These are phyloP conservation scores for Phytophthora colocasiae DNA, from an alignment of 352 stramenopile genomes.

Conservation along the genomic window DNA sequence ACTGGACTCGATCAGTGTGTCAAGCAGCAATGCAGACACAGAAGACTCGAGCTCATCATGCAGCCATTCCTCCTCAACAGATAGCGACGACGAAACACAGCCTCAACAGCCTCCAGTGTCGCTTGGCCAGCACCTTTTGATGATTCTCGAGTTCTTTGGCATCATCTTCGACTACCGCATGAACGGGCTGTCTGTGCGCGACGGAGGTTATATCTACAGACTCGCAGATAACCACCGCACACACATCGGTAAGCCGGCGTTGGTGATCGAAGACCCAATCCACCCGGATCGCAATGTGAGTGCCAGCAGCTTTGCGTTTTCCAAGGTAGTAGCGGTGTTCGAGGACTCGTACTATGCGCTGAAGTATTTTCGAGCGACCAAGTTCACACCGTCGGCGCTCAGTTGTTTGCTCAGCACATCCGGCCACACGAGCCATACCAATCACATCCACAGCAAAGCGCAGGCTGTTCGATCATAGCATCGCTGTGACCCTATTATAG, in stretches of 20 bases:
- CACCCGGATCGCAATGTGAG: conserved; percentile 88
- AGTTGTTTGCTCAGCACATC: conserved; percentile 81
- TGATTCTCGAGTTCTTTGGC: conserved; percentile 88
- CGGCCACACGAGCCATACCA: conserved; percentile 54
- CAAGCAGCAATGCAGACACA: conserved; percentile 82
- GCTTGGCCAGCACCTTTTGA: conserved; percentile 74
- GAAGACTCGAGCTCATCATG: conserved; percentile 75
- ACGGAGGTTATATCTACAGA: conserved; percentile 88
- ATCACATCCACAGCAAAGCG: conserved; percentile 33
- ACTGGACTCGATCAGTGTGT: conserved; percentile 72
- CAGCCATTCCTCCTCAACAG: conserved; percentile 51
- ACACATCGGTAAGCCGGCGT: conserved; percentile 63
- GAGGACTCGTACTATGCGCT: conserved; percentile 89
- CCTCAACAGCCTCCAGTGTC: conserved; percentile 38
- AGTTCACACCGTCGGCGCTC: conserved; percentile 78
- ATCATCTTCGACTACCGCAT: conserved; percentile 88
- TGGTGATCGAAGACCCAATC: conserved; percentile 92
- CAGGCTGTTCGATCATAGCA: conserved; percentile 33
- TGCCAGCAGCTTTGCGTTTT: conserved; percentile 87
- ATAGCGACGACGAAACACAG: conserved; percentile 60
- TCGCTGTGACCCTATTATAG: conserved; percentile 1
- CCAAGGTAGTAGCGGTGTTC: conserved; percentile 84
- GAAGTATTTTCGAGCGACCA: conserved; percentile 82
- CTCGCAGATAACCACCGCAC: conserved; percentile 59
- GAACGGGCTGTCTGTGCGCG: conserved; percentile 84